phyloP scores from a whole-genome alignment of 164 flowering plant genomes.

The Vitis amurensis region DNA sequence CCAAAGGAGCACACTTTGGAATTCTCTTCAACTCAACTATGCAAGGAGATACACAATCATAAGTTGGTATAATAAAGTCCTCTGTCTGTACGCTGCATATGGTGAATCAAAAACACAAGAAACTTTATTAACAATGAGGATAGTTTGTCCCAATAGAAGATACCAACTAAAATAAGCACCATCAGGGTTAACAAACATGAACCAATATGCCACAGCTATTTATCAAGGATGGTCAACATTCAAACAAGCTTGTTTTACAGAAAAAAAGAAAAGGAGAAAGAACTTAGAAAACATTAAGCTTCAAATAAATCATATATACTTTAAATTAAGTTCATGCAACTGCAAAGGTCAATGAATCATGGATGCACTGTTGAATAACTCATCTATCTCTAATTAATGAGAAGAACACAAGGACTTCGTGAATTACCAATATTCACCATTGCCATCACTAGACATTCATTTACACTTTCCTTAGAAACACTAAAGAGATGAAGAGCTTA shows the following conservation, averaged over 20 bases:
- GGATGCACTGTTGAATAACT: too few species aligned
- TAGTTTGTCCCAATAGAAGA: not conserved
- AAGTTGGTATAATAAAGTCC: conserved; percentile 46
- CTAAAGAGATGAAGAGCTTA: too few species aligned
- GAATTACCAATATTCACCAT: too few species aligned
- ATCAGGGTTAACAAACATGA: not conserved
- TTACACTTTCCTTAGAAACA: too few species aligned
- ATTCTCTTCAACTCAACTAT: conserved; percentile 68
- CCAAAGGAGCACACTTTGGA: conserved; percentile 52
- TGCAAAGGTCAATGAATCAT: too few species aligned
- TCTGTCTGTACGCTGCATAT: conserved; percentile 53
- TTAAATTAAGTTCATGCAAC: not conserved
- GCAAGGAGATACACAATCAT: conserved; percentile 42
- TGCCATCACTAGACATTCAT: too few species aligned
- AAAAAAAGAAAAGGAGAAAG: not conserved
- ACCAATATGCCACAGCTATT: not conserved
- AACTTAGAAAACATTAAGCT: not conserved
- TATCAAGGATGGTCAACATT: not conserved
- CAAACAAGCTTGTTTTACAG: not conserved
- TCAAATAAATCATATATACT: not conserved
- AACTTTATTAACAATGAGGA: not conserved
- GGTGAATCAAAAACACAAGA: not conserved
- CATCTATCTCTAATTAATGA: not conserved
- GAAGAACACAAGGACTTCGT: not conserved
- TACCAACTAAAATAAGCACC: not conserved